phyloP scores from a whole-genome alignment of 805 yeast species.

The Metschnikowia hibisci region DNA sequence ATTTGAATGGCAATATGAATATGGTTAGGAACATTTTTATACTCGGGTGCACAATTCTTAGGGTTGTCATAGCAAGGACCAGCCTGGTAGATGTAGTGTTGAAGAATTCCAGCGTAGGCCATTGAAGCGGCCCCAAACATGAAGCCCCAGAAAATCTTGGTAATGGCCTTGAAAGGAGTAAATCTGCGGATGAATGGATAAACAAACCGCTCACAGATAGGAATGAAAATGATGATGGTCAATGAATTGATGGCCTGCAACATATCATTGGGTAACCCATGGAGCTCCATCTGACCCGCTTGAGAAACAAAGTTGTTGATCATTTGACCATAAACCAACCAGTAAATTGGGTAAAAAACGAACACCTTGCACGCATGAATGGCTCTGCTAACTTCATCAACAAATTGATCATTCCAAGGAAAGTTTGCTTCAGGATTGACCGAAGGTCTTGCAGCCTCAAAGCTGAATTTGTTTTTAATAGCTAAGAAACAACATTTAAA shows the following conservation, averaged over 20 bases:
- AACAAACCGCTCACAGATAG: slow-evolving; percentile 10
- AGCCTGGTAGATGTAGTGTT: slow-evolving; percentile 13
- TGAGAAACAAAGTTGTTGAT: slow-evolving; percentile 14
- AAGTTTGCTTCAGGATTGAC: slow-evolving; percentile 10
- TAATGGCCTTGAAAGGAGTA: slow-evolving; percentile 16
- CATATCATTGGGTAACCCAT: slow-evolving; percentile 17
- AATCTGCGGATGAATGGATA: slow-evolving; percentile 15
- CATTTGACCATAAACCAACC: slow-evolving; percentile 19
- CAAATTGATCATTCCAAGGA: slow-evolving; percentile 15
- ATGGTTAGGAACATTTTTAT: slow-evolving; percentile 7
- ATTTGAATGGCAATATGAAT: slow-evolving; percentile 11
- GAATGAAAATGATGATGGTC: slow-evolving; percentile 13
- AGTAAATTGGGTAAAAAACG: slow-evolving; percentile 14
- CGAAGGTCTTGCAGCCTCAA: slow-evolving; percentile 14
- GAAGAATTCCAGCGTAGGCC: slow-evolving; percentile 15
- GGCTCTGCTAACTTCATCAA: slow-evolving; percentile 14
- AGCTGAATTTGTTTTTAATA: slow-evolving; percentile 10
- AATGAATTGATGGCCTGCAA: slow-evolving; percentile 12
- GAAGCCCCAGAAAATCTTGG: slow-evolving; percentile 17
- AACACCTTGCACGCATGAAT: slow-evolving; percentile 15
- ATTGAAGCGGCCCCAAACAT: slow-evolving; percentile 10
- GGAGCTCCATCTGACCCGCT: slow-evolving; percentile 17
- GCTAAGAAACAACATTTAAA: slow-evolving; percentile 10
- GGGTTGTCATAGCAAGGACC: slow-evolving; percentile 14
- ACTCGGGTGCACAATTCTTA: slow-evolving; percentile 12